Evolutionary conservation across 805 yeast species (phyloP).

Genomic region (Maudiozyma saulgeensis): DNA sequence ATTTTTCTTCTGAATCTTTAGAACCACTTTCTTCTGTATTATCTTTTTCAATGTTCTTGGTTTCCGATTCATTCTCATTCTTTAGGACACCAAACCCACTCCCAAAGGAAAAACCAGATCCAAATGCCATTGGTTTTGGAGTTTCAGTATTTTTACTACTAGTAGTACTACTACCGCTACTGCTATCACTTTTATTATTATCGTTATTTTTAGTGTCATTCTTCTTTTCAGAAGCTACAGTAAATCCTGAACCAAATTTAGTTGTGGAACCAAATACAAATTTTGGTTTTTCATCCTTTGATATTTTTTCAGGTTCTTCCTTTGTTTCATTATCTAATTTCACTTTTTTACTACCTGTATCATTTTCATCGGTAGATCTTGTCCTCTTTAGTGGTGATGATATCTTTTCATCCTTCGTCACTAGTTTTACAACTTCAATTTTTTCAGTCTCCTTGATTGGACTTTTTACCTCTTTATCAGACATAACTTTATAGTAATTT

Average conservation of each 20-base stretch:
- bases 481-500: background rate
- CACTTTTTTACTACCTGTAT: background rate
- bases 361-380: slow-evolving; percentile 11
- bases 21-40: background rate
- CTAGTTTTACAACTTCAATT: background rate
- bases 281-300: slow-evolving; percentile 29
- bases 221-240: slow-evolving; percentile 13
- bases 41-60: slow-evolving; percentile 2
- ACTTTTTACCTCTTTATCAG: background rate
- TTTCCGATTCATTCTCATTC: slow-evolving; percentile 8
- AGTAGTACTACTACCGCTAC: too few relatives aligned
- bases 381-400: slow-evolving; percentile 3
- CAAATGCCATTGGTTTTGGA: slow-evolving; percentile 31
- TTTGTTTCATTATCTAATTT: background rate
- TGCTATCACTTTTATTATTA: background rate
- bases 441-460: background rate
- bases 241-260: slow-evolving; percentile 36
- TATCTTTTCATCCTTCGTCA: background rate
- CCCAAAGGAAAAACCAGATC: slow-evolving; percentile 38
- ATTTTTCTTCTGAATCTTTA: slow-evolving; percentile 4
- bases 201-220: slow-evolving; percentile 2
- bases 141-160: background rate
- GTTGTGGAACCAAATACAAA: slow-evolving; percentile 51
- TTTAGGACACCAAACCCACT: slow-evolving; percentile 23
- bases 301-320: background rate